Percentiles rank a stretch among this genome's conserved stretches.
Evolutionary conservation across 495 filamentous ascomycete species (phyloP).

Genomic region (Hypoxylon perforatum): DNA sequence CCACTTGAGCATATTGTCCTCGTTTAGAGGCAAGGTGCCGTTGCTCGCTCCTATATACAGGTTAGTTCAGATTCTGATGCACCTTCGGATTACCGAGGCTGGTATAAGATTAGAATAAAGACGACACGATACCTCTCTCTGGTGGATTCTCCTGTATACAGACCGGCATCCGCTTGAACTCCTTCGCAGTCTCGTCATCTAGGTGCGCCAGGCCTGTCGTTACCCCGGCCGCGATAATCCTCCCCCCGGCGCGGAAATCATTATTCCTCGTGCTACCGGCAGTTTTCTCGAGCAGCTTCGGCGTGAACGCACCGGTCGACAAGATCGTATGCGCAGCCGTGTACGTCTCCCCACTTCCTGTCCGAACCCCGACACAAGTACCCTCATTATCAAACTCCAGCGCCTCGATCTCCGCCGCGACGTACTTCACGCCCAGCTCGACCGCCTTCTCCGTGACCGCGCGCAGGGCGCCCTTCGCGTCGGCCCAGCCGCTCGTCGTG

Average conservation of each 20-base stretch:
- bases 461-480: constrained; percentile 64
- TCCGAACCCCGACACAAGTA: constrained; percentile 61
- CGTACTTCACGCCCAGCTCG: constrained; percentile 63
- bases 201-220: constrained; percentile 58
- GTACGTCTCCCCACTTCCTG: constrained; percentile 51
- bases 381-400: constrained; percentile 57
- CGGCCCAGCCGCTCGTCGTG: constrained; percentile 68
- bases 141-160: constrained; percentile 47
- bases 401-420: constrained; percentile 57
- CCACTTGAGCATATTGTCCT: constrained; percentile 61
- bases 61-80: background rate
- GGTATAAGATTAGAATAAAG: background rate
- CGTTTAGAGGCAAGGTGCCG: constrained; percentile 49
- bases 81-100: background rate
- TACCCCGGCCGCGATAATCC: constrained; percentile 68
- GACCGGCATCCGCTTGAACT: constrained; percentile 50
- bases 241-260: constrained; percentile 59
- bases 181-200: constrained; percentile 39
- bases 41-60: constrained; percentile 39
- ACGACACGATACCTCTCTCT: constrained; percentile 21
- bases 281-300: constrained; percentile 66
- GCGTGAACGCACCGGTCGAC: constrained; percentile 68
- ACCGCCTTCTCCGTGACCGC: constrained; percentile 59
- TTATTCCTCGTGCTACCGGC: constrained; percentile 53
- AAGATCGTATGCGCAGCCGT: constrained; percentile 62